phyloP scores from a whole-genome alignment of 2,329 filamentous ascomycete species.

The Penicillium expansum region DNA sequence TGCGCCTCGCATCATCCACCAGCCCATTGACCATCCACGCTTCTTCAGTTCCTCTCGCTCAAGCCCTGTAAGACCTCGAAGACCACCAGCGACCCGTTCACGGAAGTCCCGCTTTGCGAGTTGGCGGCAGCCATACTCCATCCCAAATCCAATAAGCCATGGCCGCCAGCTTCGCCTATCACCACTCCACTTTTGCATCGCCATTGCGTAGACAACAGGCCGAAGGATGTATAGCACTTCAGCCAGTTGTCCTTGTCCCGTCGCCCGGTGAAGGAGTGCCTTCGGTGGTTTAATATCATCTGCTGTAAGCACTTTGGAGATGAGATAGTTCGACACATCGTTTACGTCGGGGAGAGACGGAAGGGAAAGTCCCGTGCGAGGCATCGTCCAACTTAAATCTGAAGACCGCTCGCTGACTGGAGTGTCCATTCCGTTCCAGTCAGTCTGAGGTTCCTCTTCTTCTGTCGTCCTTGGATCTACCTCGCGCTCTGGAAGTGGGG shows the following conservation, averaged over 20 bases:
- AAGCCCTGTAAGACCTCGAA: constrained; percentile 74
- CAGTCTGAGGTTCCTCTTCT: constrained; percentile 39
- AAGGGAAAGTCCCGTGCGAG: constrained; percentile 82
- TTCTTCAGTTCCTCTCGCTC: constrained; percentile 88
- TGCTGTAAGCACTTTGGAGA: constrained; percentile 85
- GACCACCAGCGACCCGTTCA: constrained; percentile 63
- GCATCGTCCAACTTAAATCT: constrained; percentile 76
- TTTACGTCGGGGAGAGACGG: constrained; percentile 76
- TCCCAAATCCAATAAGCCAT: constrained; percentile 79
- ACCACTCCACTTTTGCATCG: constrained; percentile 69
- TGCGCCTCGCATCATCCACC: constrained; percentile 96
- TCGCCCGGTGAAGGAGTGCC: constrained; percentile 72
- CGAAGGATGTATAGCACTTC: constrained; percentile 91
- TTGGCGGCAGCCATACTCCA: constrained; percentile 88
- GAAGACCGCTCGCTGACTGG: constrained; percentile 42
- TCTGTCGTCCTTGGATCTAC: constrained; percentile 63
- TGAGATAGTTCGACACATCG: constrained; percentile 82
- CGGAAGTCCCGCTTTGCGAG: constrained; percentile 67
- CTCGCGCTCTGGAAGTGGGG: constrained; percentile 82
- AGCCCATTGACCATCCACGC: constrained; percentile 84
- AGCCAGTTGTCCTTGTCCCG: constrained; percentile 73
- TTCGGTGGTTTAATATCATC: constrained; percentile 95
- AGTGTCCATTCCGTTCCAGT: constrained; percentile 50
- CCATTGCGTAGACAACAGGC: constrained; percentile 80
- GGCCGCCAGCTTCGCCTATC: constrained; percentile 83